phyloP scores from a whole-genome alignment of 768 basidiomycete species.

The Tulasnella sp. region DNA sequence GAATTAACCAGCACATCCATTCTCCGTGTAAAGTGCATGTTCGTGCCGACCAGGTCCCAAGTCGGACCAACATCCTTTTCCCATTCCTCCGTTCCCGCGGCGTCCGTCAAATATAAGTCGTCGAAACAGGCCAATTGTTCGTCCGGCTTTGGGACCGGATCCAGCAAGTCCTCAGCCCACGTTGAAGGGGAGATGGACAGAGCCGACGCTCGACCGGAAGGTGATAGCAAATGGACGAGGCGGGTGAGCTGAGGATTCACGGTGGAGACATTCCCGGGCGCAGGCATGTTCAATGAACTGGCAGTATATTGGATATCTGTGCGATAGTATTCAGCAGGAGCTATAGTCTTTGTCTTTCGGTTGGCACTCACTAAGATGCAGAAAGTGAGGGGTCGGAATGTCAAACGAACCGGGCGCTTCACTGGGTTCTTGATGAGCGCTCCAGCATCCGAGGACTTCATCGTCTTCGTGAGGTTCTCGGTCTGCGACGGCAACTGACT shows the following conservation, averaged over 20 bases:
- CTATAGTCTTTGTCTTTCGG: neutral
- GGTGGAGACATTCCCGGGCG: neutral
- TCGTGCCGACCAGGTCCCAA: conserved; percentile 17
- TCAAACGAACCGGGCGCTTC: neutral
- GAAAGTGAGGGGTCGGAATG: neutral
- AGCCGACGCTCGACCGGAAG: neutral
- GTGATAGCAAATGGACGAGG: neutral
- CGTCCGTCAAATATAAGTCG: conserved; percentile 12
- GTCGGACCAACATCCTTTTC: conserved; percentile 17
- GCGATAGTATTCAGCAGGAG: neutral
- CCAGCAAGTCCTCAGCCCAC: neutral
- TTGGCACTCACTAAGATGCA: neutral
- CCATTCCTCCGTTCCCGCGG: conserved; percentile 2
- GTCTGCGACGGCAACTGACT: neutral
- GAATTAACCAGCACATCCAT: neutral
- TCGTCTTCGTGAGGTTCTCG: neutral
- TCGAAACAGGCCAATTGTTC: conserved; percentile 19
- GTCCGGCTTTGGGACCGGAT: conserved; percentile 11
- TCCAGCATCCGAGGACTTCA: neutral
- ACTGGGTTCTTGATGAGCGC: neutral
- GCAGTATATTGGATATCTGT: neutral
- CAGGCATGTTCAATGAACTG: neutral
- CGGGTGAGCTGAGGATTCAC: too few relatives aligned
- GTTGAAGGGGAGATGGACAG: neutral
- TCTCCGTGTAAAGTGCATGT: neutral